Percentiles rank a stretch among this genome's conserved stretches.
phyloP scores from a whole-genome alignment of 345 rosid genomes.

The Odontarrhena argentea region DNA sequence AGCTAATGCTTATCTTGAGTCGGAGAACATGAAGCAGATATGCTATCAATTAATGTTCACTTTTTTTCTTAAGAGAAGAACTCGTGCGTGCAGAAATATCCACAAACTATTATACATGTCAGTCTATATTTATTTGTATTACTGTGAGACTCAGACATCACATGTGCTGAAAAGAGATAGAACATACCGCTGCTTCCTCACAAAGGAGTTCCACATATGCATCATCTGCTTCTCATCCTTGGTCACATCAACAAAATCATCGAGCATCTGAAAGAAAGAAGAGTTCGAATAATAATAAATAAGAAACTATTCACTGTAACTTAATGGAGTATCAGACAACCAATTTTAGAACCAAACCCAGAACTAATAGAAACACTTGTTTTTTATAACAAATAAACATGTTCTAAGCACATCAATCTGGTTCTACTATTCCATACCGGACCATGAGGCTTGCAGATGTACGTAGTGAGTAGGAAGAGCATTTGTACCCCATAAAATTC shows the following conservation, averaged over 20 bases:
- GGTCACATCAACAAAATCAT: constrained; percentile 97
- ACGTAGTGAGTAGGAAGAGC: too few species aligned
- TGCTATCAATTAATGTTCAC: background rate
- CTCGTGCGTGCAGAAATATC: background rate
- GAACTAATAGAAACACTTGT: constrained; percentile 15
- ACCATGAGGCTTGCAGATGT: constrained; percentile 8
- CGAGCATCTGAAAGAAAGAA: constrained; percentile 77
- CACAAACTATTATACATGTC: constrained; percentile 11
- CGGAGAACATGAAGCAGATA: background rate
- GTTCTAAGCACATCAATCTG: constrained; percentile 3
- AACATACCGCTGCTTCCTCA: constrained; percentile 88
- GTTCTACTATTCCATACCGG: constrained; percentile 21
- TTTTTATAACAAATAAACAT: background rate
- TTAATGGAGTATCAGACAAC: constrained; percentile 9
- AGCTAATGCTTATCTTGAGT: constrained; percentile 18
- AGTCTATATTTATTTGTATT: constrained; percentile 13
- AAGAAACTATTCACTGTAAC: background rate
- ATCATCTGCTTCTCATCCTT: constrained; percentile 94
- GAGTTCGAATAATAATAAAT: constrained; percentile 3
- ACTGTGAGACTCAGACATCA: constrained; percentile 9
- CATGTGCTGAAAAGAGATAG: constrained; percentile 20
- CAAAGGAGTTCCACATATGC: constrained; percentile 99
- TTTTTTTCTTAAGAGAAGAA: background rate
- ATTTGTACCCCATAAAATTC: too few species aligned
- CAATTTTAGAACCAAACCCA: background rate